Base-by-base conservation (phyloP, 306 rosid species). In the Fagus sylvatica region DNA sequence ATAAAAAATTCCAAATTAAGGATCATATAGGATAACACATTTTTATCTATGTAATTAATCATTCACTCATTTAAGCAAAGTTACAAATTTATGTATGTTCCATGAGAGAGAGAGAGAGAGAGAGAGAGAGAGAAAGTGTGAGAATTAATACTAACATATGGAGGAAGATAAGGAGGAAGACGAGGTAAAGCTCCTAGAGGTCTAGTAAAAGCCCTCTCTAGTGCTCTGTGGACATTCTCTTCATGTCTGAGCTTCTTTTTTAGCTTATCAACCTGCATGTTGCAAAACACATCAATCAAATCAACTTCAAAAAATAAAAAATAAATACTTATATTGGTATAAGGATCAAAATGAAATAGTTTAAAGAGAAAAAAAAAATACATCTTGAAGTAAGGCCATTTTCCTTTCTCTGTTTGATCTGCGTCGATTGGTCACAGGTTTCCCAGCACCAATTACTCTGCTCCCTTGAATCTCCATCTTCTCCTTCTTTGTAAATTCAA, bases 91-190 rank as follows among this genome's bases (percentile, higher is more conserved):
- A 16, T 5, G 2, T 34, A 1, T 2, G 40, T 34, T 54, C 43
- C n/a, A 1, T 34, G 43, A 78, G 30, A 53, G 65, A 39, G 39
- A 70, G 64, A 30, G 53, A 28, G 9, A 69, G 78, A 73, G 39
- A 80, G 71, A 69, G 43, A 78, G 49, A 51, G 53, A 40, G 48
- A 71, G 70, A 32, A 46, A 28, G 13, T 13, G 4, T 10, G 51
- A 8, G 4, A 41, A 15, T 32, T 34, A 55, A 28, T 15, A 75
- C 96, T 85, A 61, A 94, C 98, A 84, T 84, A 64, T 61, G 95
- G 91, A 86, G 98, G 98, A 60, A 94, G 97, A 90, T 90, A 94
- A 13, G 98, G 97, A 77, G 98, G 98, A 74, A 94, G 95, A 75
- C 97, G 97, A 82, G 98, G 98, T 49, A 94, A 87, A 75, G 97